These are phyloP conservation scores for Spathaspora gorwiae DNA, from an alignment of 805 yeast species.

Conservation along the genomic window DNA sequence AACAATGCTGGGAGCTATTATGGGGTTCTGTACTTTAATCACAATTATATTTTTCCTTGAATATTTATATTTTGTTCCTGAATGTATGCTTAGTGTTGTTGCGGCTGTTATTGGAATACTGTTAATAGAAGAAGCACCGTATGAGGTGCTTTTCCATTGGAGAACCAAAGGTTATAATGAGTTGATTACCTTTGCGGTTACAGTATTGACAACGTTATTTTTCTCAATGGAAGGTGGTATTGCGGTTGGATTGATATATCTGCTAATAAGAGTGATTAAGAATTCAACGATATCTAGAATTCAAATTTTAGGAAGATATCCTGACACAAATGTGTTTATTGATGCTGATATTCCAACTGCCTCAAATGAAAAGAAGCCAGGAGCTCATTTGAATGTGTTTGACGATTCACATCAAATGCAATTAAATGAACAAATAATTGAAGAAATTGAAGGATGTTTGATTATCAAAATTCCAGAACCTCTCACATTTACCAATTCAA, in stretches of 20 bases:
- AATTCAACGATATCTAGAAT: conserved; percentile 41
- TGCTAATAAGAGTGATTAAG: conserved; percentile 62
- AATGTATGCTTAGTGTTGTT: conserved; percentile 73
- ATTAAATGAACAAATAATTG: conserved; percentile 32
- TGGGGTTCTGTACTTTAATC: conserved; percentile 71
- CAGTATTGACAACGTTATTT: conserved; percentile 36
- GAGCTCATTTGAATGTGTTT: conserved; percentile 26
- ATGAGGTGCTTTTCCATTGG: conserved; percentile 70
- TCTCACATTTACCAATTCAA: conserved; percentile 38
- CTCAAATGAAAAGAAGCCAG: conserved; percentile 2
- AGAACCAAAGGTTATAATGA: conserved; percentile 74
- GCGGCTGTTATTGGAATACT: conserved; percentile 66
- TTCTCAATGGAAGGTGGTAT: conserved; percentile 86
- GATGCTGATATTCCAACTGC: conserved; percentile 33
- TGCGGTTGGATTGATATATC: conserved; percentile 77
- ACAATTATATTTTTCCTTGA: conserved; percentile 59
- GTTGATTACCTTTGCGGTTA: conserved; percentile 43
- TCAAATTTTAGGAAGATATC: conserved; percentile 42
- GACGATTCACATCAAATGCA: conserved; percentile 31
- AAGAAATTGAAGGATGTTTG: conserved; percentile 42
- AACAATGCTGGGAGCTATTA: conserved; percentile 74
- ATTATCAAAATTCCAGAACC: conserved; percentile 43
- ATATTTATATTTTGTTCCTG: conserved; percentile 68
- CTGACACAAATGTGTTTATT: conserved; percentile 36
- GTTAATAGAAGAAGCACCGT: conserved; percentile 77